Evolutionary conservation across 192 early-diverging fungal genomes (phyloP), one percentile per base, ranked within the genome.

Genomic region (Chytriomyces confervae): DNA sequence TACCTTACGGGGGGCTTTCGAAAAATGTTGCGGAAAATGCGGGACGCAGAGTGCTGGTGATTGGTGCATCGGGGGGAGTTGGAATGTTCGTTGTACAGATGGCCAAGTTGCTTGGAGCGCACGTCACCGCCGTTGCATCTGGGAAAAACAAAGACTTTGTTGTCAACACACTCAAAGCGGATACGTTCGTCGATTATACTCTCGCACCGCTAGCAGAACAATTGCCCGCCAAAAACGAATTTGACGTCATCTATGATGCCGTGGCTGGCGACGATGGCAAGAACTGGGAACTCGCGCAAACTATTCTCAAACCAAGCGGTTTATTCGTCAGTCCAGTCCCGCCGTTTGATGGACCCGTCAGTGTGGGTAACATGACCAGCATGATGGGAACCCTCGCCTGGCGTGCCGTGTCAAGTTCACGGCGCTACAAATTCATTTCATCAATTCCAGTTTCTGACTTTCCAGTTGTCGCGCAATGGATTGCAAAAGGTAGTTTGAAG

Each of bases 51-150:
- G 76, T 81, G 7, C 77, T 81, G 9, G 66, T 81, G 46, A 61
- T 81, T 51, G 79, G 79, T 6, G 79, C 79, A 4, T 80, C 78
- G 20, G 79, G 79, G 8, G 79, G 79, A 60, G 79, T 81, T 46
- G 73, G 73, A 0, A 62, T 61, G 18, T 72, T 72, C 16, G 51
- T 51, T 8, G 62, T 70, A 36, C 46, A 76, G 45, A 70, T 76
- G 73, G 74, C 74, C 23, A 77, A 77, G 69, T 43, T 47, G 47
- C 60, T 71, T 5, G 76, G 76, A 3, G 76, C 76, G 0, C 23
- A 72, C 5, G 76, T 77, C 4, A 50, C 43, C 1, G 76, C 50
- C 13, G 67, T 77, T 36, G 66, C 67, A 9, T 77, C 76, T 10
- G 66, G 50, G 1, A 72, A 62, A 13, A 77, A 77, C 76, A 72